Evolutionary conservation across 108 stramenopile species (phyloP).

Genomic region (Skeletonema costatum): DNA sequence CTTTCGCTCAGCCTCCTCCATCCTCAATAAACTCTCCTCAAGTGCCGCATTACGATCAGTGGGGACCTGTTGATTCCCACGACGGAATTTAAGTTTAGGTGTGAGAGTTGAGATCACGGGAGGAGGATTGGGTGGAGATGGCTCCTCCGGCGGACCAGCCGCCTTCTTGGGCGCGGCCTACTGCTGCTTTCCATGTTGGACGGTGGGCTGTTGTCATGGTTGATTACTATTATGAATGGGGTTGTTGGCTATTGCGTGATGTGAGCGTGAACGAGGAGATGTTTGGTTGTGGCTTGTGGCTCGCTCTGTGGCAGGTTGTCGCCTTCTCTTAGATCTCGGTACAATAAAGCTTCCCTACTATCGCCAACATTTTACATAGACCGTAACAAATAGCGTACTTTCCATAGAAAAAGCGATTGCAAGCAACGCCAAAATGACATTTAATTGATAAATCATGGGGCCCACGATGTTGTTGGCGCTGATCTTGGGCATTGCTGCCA

Average conservation of each 20-base stretch:
- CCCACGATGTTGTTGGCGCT: neutral
- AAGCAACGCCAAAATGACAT: no score
- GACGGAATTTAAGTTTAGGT: conserved; percentile 89
- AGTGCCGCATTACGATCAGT: conserved; percentile 46
- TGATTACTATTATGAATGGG: no score
- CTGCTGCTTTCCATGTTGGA: conserved; percentile 94
- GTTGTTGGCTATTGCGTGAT: no score
- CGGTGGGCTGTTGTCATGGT: conserved; percentile 90
- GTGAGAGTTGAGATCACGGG: conserved; percentile 73
- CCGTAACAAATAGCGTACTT: no score
- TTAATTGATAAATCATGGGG: no score
- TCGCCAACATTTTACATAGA: no score
- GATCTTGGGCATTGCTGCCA: neutral
- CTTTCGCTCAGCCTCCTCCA: conserved; percentile 77
- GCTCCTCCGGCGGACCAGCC: conserved; percentile 85
- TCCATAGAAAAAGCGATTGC: no score
- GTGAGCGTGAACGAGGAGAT: no score
- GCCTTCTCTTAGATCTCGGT: no score
- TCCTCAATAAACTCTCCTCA: conserved; percentile 73
- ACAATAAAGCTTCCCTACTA: no score
- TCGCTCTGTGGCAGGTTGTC: no score
- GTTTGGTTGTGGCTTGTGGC: no score
- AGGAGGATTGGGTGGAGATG: conserved; percentile 50
- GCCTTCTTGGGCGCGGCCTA: conserved; percentile 84
- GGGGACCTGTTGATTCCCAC: conserved; percentile 59